These are phyloP conservation scores for Angomonas deanei DNA, from an alignment of 208 protist species.

Conservation along the genomic window DNA sequence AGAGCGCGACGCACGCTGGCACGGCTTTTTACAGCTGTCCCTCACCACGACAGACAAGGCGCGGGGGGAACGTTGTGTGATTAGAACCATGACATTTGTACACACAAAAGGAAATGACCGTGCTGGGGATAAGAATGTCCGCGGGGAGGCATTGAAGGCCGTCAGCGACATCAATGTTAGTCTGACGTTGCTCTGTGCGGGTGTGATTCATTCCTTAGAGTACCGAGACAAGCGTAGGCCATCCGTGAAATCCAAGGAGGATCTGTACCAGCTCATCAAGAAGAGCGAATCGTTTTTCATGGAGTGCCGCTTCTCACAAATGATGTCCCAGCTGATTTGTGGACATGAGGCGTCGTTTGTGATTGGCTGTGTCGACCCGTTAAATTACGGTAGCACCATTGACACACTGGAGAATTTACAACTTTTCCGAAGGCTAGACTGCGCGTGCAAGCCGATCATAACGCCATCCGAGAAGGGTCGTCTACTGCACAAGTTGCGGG, in stretches of 20 bases:
- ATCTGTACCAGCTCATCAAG: slow-evolving; percentile 65
- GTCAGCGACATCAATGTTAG: slow-evolving; percentile 80
- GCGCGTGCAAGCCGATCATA: slow-evolving; percentile 49
- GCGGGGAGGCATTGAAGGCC: slow-evolving; percentile 39
- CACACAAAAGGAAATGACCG: slow-evolving; percentile 85
- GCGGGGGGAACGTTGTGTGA: slow-evolving; percentile 41
- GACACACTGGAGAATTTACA: slow-evolving; percentile 86
- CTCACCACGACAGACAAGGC: slow-evolving; percentile 65
- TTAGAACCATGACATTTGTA: slow-evolving; percentile 81
- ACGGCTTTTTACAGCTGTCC: slow-evolving; percentile 81
- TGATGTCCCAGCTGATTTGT: slow-evolving; percentile 85
- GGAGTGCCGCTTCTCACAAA: slow-evolving; percentile 85
- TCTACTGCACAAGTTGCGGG: slow-evolving; percentile 57
- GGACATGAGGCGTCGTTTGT: slow-evolving; percentile 84
- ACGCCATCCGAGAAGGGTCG: slow-evolving; percentile 68
- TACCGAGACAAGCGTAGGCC: slow-evolving; percentile 53
- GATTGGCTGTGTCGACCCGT: slow-evolving; percentile 70
- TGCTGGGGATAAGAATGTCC: slow-evolving; percentile 55
- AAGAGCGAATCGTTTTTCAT: slow-evolving; percentile 88
- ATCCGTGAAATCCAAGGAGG: slow-evolving; percentile 30
- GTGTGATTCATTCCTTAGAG: slow-evolving; percentile 80
- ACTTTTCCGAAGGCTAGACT: slow-evolving; percentile 62
- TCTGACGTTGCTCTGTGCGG: slow-evolving; percentile 70
- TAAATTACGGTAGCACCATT: slow-evolving; percentile 70
- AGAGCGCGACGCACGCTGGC: slow-evolving; percentile 63